Evolutionary conservation across 2,329 filamentous ascomycete species (phyloP).

Genomic region (Sporothrix dimorphospora): DNA sequence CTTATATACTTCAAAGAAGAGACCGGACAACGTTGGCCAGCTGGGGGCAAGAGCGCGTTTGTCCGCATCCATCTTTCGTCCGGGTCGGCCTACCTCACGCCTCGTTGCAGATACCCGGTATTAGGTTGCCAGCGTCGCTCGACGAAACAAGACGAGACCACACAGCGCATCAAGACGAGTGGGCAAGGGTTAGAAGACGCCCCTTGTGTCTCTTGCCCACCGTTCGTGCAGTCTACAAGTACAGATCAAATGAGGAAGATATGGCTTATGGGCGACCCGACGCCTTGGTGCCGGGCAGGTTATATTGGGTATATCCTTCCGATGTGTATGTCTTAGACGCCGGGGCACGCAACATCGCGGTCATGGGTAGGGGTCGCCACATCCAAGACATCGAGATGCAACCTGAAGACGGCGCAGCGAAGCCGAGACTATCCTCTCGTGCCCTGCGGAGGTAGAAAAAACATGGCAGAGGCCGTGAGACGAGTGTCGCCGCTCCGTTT

Average conservation of each 20-base stretch:
- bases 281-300: constrained; percentile 16
- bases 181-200: neutral
- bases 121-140: neutral
- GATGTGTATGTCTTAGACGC: neutral
- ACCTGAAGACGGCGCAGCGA: neutral
- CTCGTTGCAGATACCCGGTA: constrained; percentile 15
- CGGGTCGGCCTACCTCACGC: neutral
- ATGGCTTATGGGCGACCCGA: constrained; percentile 9
- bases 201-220: neutral
- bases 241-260: neutral
- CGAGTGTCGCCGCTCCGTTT: neutral
- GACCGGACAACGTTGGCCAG: neutral
- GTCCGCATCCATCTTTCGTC: neutral
- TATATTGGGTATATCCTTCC: neutral
- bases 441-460: neutral
- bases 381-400: constrained; percentile 12
- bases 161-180: neutral
- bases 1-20: constrained; percentile 1
- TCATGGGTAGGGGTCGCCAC: constrained; percentile 16
- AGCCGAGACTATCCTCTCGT: neutral
- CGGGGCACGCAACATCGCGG: neutral
- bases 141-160: neutral
- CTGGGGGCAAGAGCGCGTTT: neutral
- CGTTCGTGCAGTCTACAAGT: neutral
- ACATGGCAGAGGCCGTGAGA: neutral